Evolutionary conservation across 2,329 filamentous ascomycete genomes (phyloP).

Genomic region (Zalaria obscura): DNA sequence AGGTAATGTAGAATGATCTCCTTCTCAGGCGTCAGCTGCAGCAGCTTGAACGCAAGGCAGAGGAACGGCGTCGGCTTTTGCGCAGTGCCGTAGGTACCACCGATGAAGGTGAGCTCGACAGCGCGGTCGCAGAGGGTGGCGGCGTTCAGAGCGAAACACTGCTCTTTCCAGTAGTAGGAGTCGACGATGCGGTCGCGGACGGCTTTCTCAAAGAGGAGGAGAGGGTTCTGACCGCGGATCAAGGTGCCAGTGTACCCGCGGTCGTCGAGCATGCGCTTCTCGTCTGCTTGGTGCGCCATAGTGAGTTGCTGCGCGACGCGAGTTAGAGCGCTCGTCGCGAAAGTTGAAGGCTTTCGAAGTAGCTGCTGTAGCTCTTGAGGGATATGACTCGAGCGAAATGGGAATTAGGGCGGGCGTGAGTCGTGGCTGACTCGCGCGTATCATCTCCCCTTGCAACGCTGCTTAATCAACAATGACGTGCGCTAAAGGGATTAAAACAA

Average conservation of each 20-base stretch:
- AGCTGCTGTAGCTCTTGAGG: too few species aligned
- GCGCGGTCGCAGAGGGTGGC: slow-evolving; percentile 76
- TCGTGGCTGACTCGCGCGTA: too few species aligned
- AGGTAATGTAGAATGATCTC: slow-evolving; percentile 72
- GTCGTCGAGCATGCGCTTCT: slow-evolving; percentile 67
- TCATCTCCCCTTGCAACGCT: too few species aligned
- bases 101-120: slow-evolving; percentile 68
- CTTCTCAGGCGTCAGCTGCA: slow-evolving; percentile 72
- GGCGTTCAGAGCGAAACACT: slow-evolving; percentile 88
- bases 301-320: too few species aligned
- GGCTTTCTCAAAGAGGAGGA: slow-evolving; percentile 90
- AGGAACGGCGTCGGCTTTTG: slow-evolving; percentile 88
- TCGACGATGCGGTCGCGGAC: slow-evolving; percentile 92
- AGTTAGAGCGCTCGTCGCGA: too few species aligned
- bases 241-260: slow-evolving; percentile 65
- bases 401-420: too few species aligned
- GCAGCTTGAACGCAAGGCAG: slow-evolving; percentile 85
- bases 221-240: slow-evolving; percentile 82
- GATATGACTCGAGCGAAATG: too few species aligned
- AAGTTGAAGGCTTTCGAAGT: too few species aligned
- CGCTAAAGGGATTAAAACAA: too few species aligned
- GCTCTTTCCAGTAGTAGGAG: slow-evolving; percentile 96
- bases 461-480: too few species aligned
- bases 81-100: slow-evolving; percentile 70
- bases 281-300: slow-evolving; percentile 62